Conservation (phyloP, 352 stramenopile genomes). For the Pythium sukuiense region DNA sequence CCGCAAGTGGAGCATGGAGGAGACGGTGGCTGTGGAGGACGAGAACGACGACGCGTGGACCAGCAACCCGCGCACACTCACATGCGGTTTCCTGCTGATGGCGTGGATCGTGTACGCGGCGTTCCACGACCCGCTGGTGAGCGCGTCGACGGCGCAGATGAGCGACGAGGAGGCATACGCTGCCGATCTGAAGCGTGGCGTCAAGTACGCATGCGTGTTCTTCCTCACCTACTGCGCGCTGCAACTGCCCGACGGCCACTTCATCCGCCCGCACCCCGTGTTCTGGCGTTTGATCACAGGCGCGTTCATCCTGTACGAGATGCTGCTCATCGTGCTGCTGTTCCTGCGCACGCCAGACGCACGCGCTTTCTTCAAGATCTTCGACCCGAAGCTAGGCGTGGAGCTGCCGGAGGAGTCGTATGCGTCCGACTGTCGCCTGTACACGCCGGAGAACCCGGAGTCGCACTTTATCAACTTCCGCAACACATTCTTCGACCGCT, state of each 20-base stretch:
- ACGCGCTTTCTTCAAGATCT: conserved; percentile 81
- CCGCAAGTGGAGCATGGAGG: conserved; percentile 85
- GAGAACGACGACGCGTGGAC: conserved; percentile 80
- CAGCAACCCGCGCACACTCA: conserved; percentile 82
- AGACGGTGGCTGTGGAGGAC: conserved; percentile 72
- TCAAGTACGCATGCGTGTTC: conserved; percentile 78
- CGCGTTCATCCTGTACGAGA: conserved; percentile 92
- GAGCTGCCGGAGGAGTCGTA: conserved; percentile 83
- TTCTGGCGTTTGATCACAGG: conserved; percentile 91
- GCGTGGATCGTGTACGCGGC: conserved; percentile 85
- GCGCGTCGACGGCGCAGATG: conserved; percentile 20
- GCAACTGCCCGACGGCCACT: conserved; percentile 85
- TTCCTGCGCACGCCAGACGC: conserved; percentile 82
- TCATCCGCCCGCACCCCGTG: conserved; percentile 87
- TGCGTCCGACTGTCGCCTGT: conserved; percentile 80
- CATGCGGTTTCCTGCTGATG: conserved; percentile 77
- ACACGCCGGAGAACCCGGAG: conserved; percentile 83
- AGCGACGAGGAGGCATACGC: conserved; percentile 23
- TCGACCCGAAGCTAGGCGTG: conserved; percentile 75
- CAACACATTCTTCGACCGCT: conserved; percentile 84
- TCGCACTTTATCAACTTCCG: conserved; percentile 77
- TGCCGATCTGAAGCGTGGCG: conserved; percentile 64
- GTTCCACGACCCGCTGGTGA: conserved; percentile 55
- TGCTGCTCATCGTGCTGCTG: conserved; percentile 86
- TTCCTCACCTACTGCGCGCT: conserved; percentile 89